Base-by-base conservation (phyloP, 2,329 filamentous ascomycete genomes). In the Stachybotrys elegans region DNA sequence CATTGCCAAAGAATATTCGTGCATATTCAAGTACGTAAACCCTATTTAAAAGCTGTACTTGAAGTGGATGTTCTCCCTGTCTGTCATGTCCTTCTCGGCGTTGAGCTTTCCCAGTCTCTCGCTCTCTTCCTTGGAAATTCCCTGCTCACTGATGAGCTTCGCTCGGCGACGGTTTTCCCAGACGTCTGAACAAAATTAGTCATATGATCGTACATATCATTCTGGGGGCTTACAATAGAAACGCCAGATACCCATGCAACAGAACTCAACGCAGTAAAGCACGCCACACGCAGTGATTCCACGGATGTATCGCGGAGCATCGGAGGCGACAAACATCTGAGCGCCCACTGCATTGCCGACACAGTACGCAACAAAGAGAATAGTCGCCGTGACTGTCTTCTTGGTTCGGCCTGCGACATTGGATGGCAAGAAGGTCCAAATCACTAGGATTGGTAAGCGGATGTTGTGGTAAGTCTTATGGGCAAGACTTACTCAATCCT, bases 371-470 rank as follows among this genome's bases (percentile, higher is more conserved):
- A 56, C 38, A 13, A 56, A 55, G 4, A 54, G 43, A 11, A 55
- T 35, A 4, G 53, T 54, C 2, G 51, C 61, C 16, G 22, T 58
- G 1, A 56, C 51, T 0, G 52, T 56, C 37, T 54, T 56, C 63
- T 53, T 73, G 64, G 43, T 73, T 57, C 13, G 50, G 1, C 60
- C 63, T 0, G 69, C 71, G 2, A 69, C 68, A 9, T 63, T 63
- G 3, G 70, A 62, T 3, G 60, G 59, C 5, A 50, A n/a, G 45
- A 63, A 59, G 3, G 58, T 62, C 60, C 59, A 62, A 40, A 61
- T 60, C 53, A 62, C 52, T 57, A 20, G 11, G 3, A 13, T 5
- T 17, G 4, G 23, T 48, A 16, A 52, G 42, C 21, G 16, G 11
- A 36, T 22, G 6, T 4, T 21, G n/a, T 12, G 20, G 6, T 4